phyloP scores from a whole-genome alignment of 75 land plant species.

The Pinus albicaulis region DNA sequence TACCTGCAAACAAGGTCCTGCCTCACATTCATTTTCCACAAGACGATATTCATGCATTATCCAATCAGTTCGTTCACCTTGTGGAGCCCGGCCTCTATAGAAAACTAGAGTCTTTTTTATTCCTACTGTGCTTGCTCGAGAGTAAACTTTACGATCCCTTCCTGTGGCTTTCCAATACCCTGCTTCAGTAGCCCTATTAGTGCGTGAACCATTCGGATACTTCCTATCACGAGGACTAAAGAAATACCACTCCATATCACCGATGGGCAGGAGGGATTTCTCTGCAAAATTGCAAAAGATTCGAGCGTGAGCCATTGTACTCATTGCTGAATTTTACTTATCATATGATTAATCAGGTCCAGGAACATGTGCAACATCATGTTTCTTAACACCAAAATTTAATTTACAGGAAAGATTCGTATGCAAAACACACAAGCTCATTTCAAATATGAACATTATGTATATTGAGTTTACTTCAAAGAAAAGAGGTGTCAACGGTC shows the following conservation, averaged over 20 bases:
- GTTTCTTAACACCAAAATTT: too few relatives aligned
- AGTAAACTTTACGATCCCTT: not conserved
- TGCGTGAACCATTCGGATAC: slow-evolving; percentile 8
- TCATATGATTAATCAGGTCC: not conserved
- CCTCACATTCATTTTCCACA: not conserved
- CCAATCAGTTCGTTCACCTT: slow-evolving; percentile 14
- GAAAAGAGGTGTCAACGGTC: too few relatives aligned
- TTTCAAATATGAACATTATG: too few relatives aligned
- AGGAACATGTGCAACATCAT: not conserved
- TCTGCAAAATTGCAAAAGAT: slow-evolving; percentile 1
- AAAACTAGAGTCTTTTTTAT: slow-evolving; percentile 8
- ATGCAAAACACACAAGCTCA: too few relatives aligned
- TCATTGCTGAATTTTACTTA: not conserved
- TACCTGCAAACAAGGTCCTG: slow-evolving; percentile 2
- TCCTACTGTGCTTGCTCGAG: not conserved
- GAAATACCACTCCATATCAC: slow-evolving; percentile 9
- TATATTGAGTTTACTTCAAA: too few relatives aligned
- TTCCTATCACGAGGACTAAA: slow-evolving; percentile 9
- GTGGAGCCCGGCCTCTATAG: slow-evolving; percentile 13
- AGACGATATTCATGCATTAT: slow-evolving; percentile 13
- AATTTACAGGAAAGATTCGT: too few relatives aligned
- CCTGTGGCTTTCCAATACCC: slow-evolving; percentile 16
- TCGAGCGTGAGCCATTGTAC: not conserved
- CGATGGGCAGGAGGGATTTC: not conserved
- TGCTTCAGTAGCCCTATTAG: slow-evolving; percentile 7